These are phyloP conservation scores for Whalleya microplaca DNA, from an alignment of 2,329 filamentous ascomycete species.

Conservation along the genomic window DNA sequence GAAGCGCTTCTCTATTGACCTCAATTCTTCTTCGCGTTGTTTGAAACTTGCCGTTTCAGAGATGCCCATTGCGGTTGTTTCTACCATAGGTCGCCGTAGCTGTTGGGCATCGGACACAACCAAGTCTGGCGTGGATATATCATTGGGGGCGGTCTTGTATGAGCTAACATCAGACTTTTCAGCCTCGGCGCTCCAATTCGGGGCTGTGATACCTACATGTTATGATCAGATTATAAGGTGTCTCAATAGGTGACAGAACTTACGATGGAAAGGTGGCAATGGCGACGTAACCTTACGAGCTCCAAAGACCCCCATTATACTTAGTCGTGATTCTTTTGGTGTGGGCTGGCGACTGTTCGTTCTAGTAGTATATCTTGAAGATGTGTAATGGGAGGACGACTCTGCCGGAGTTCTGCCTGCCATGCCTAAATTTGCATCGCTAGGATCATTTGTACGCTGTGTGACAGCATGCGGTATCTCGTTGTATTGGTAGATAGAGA, in stretches of 20 bases:
- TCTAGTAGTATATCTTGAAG: constrained; percentile 32
- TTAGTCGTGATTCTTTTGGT: constrained; percentile 24
- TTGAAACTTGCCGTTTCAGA: constrained; percentile 45
- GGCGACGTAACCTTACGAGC: constrained; percentile 16
- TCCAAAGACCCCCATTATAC: constrained; percentile 19
- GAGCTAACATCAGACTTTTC: constrained; percentile 35
- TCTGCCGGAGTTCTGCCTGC: constrained; percentile 16
- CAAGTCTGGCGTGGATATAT: constrained; percentile 21
- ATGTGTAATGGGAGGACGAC: constrained; percentile 31
- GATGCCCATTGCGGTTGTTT: constrained; percentile 25
- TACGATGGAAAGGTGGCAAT: constrained; percentile 23
- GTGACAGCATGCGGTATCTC: constrained; percentile 6
- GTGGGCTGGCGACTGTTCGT: constrained; percentile 29
- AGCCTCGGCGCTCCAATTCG: constrained; percentile 20
- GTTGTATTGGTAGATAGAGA: constrained; percentile 2
- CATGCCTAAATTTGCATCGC: not conserved
- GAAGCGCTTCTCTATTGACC: constrained; percentile 47
- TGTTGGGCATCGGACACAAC: constrained; percentile 2
- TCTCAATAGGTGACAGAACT: constrained; percentile 5
- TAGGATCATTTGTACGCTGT: constrained; percentile 3
- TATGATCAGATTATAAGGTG: not conserved
- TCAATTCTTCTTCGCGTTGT: constrained; percentile 44
- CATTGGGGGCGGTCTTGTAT: constrained; percentile 34
- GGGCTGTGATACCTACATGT: constrained; percentile 20
- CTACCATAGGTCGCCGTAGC: constrained; percentile 15